Percentiles rank a stretch among this genome's conserved stretches.
Conservation (phyloP, 2,329 filamentous ascomycete species). For the Scytalidium sp. region DNA sequence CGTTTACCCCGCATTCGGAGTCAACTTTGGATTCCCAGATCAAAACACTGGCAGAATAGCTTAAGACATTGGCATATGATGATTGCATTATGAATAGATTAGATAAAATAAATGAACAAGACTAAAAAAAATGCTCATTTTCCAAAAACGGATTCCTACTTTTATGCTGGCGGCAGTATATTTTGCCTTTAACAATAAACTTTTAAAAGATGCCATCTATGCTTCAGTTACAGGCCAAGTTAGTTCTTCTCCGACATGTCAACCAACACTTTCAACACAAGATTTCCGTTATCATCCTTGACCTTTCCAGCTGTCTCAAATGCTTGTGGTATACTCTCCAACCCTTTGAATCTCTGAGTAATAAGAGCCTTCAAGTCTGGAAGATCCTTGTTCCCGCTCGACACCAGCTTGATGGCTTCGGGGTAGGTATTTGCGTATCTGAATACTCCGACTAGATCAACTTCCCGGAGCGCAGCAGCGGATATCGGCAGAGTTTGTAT, state of each 20-base stretch:
- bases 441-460: conserved; percentile 74
- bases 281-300: conserved; percentile 27
- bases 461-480: conserved; percentile 70
- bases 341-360: conserved; percentile 73
- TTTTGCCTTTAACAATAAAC: too few species aligned
- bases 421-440: conserved; percentile 88
- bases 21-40: conserved; percentile 72
- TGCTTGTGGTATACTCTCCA: conserved; percentile 83
- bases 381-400: conserved; percentile 61
- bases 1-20: conserved; percentile 66
- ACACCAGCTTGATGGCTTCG: conserved; percentile 81
- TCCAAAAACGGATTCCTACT: too few species aligned
- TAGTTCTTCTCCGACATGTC: conserved; percentile 16
- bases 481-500: conserved; percentile 73
- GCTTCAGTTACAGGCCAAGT: too few species aligned
- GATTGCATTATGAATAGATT: neutral
- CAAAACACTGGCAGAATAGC: conserved; percentile 4
- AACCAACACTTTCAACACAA: conserved; percentile 30
- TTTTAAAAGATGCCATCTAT: neutral
- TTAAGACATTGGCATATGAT: neutral
- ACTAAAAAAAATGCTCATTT: too few species aligned
- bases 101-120: too few species aligned
- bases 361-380: conserved; percentile 78
- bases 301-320: conserved; percentile 80
- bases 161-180: too few species aligned